Percentiles rank a stretch among this genome's conserved stretches.
phyloP scores from a whole-genome alignment of 805 yeast species.

The Monosporozyma servazzii region DNA sequence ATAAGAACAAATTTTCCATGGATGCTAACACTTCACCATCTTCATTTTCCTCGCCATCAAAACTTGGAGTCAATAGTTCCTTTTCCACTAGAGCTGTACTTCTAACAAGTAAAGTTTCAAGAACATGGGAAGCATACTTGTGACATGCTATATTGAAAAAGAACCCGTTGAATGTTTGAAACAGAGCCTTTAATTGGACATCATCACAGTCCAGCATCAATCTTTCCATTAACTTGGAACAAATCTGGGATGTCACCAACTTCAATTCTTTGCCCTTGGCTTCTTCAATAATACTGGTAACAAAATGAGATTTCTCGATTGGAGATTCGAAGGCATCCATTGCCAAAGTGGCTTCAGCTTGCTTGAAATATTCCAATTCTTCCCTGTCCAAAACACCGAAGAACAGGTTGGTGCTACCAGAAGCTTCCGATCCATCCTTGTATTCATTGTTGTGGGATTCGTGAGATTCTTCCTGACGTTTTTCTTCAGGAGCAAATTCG shows the following conservation, averaged over 20 bases:
- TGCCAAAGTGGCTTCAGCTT: constrained; percentile 79
- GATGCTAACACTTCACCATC: constrained; percentile 37
- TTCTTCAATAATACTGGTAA: constrained; percentile 74
- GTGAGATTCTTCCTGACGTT: constrained; percentile 6
- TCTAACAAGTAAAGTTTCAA: constrained; percentile 75
- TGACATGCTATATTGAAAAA: constrained; percentile 72
- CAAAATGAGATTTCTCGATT: constrained; percentile 68
- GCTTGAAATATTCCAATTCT: constrained; percentile 86
- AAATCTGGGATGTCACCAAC: constrained; percentile 85
- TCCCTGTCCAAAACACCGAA: constrained; percentile 79
- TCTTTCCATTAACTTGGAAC: constrained; percentile 88
- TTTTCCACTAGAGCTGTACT: constrained; percentile 66
- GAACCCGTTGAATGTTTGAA: constrained; percentile 61
- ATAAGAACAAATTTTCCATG: constrained; percentile 57
- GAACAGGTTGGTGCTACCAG: constrained; percentile 36
- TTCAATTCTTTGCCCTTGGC: constrained; percentile 83
- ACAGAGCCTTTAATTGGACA: constrained; percentile 54
- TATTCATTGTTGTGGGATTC: constrained; percentile 7
- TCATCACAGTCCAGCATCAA: constrained; percentile 59
- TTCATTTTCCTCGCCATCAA: constrained; percentile 28
- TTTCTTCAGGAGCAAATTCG: constrained; percentile 14
- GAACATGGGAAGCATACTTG: constrained; percentile 87
- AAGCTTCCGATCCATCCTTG: constrained; percentile 8
- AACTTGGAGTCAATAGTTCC: constrained; percentile 46
- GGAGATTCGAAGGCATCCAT: constrained; percentile 65